Conservation (phyloP, 208 protist genomes). For the Wallacemonas sp. region DNA sequence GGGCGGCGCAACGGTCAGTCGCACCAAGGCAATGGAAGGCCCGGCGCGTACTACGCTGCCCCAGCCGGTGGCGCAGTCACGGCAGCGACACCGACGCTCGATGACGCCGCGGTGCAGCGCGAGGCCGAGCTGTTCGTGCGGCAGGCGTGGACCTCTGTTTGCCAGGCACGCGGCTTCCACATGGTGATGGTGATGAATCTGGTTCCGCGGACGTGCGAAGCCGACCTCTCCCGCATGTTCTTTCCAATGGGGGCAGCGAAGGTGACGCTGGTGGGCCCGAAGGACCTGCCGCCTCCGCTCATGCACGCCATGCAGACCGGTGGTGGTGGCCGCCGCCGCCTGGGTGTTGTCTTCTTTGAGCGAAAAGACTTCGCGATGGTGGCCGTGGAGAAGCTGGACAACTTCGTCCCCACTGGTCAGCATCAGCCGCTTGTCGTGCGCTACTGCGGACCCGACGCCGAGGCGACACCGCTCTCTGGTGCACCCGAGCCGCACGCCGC, state of each 20-base stretch:
- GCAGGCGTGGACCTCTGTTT: conserved; percentile 29
- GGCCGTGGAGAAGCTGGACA: conserved; percentile 76
- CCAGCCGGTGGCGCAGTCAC: background rate
- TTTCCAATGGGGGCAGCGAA: conserved; percentile 64
- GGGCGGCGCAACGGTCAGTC: background rate
- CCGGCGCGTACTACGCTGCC: background rate
- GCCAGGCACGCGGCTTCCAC: conserved; percentile 29
- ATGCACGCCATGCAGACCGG: background rate
- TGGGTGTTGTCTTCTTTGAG: conserved; percentile 77
- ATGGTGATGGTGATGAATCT: conserved; percentile 81
- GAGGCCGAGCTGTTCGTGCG: conserved; percentile 36
- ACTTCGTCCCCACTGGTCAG: conserved; percentile 81
- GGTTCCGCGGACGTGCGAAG: conserved; percentile 55
- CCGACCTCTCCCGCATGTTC: conserved; percentile 66
- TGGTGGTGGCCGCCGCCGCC: conserved; percentile 26
- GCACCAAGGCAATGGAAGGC: background rate
- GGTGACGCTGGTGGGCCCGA: conserved; percentile 49
- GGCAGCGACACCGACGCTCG: background rate
- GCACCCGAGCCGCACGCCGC: conserved; percentile 10
- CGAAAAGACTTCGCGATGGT: conserved; percentile 65
- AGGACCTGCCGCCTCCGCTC: conserved; percentile 26
- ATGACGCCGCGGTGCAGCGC: conserved; percentile 16
- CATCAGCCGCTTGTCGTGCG: conserved; percentile 67
- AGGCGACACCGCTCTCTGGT: conserved; percentile 13
- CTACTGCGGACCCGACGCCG: conserved; percentile 58